Evolutionary conservation across 352 stramenopile species (phyloP).

Genomic region (Phytophthora litchii): DNA sequence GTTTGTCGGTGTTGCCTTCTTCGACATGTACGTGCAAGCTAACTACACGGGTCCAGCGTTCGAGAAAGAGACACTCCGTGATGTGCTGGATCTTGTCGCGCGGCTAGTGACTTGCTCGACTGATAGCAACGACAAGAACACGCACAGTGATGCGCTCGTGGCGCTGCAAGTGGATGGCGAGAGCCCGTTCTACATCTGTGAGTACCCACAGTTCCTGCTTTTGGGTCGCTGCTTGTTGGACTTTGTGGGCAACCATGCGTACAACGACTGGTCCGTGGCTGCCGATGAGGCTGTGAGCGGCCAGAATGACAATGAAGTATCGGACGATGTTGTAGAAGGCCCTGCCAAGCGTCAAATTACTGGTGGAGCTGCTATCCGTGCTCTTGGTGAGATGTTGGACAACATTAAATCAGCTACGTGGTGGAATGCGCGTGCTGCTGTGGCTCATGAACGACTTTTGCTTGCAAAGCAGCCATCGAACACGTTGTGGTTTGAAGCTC

Average conservation of each 20-base stretch:
- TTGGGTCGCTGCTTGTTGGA: constrained; percentile 68
- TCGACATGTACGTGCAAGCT: constrained; percentile 82
- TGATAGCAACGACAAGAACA: constrained; percentile 44
- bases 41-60: constrained; percentile 86
- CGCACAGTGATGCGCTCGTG: constrained; percentile 64
- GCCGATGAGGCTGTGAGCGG: constrained; percentile 39
- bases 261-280: constrained; percentile 70
- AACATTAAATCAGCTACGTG: constrained; percentile 57
- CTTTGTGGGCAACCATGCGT: constrained; percentile 62
- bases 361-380: constrained; percentile 31
- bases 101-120: constrained; percentile 38
- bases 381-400: constrained; percentile 36
- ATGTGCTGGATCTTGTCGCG: constrained; percentile 48
- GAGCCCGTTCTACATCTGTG: constrained; percentile 79
- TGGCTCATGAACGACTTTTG: constrained; percentile 74
- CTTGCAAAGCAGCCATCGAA: constrained; percentile 68
- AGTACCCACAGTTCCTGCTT: constrained; percentile 74
- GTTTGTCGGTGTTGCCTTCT: constrained; percentile 63
- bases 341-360: constrained; percentile 34
- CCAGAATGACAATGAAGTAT: constrained; percentile 48
- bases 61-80: constrained; percentile 49
- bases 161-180: constrained; percentile 81
- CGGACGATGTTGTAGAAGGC: constrained; percentile 43
- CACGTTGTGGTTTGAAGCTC: constrained; percentile 80
- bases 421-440: constrained; percentile 78